These are phyloP conservation scores for Ceratobasidium theobromae DNA, from an alignment of 1,284 basidiomycete species.

Conservation along the genomic window DNA sequence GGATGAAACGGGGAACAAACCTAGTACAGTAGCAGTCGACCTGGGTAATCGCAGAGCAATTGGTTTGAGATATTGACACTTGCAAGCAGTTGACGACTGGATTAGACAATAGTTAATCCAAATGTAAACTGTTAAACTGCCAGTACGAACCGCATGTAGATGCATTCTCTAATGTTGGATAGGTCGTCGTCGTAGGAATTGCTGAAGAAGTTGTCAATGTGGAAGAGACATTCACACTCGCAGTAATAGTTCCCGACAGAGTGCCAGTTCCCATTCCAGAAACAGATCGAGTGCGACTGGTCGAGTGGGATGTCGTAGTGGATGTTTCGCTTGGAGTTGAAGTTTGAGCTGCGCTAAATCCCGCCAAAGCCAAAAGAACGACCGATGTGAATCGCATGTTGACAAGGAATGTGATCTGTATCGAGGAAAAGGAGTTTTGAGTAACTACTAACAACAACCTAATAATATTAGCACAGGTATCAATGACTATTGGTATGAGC, in stretches of 20 bases:
- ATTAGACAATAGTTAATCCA: not conserved
- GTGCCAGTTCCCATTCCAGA: not conserved
- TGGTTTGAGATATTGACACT: conserved; percentile 1
- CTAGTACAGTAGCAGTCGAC: conserved; percentile 12
- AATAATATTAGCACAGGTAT: not conserved
- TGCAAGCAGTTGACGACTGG: conserved; percentile 11
- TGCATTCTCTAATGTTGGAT: conserved; percentile 3
- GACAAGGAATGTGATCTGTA: conserved; percentile 6
- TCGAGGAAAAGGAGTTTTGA: not conserved
- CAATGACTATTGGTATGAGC: not conserved
- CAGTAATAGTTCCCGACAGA: not conserved
- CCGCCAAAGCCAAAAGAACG: not conserved
- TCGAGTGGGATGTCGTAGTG: not conserved
- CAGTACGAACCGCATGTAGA: conserved; percentile 7
- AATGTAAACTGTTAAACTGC: not conserved
- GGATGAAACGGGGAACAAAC: not conserved
- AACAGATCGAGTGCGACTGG: not conserved
- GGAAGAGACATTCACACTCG: not conserved
- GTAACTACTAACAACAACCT: not conserved
- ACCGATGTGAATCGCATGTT: not conserved
- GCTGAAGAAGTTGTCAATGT: conserved; percentile 5
- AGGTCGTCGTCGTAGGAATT: not conserved
- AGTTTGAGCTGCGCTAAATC: not conserved
- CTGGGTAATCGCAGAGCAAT: conserved; percentile 12
- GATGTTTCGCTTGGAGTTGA: no score